A percentile compares a stretch with the other conserved stretches of the same genome.
These are phyloP conservation scores for Lentinula guzmanii DNA, from an alignment of 768 basidiomycete genomes.

Conservation along the genomic window DNA sequence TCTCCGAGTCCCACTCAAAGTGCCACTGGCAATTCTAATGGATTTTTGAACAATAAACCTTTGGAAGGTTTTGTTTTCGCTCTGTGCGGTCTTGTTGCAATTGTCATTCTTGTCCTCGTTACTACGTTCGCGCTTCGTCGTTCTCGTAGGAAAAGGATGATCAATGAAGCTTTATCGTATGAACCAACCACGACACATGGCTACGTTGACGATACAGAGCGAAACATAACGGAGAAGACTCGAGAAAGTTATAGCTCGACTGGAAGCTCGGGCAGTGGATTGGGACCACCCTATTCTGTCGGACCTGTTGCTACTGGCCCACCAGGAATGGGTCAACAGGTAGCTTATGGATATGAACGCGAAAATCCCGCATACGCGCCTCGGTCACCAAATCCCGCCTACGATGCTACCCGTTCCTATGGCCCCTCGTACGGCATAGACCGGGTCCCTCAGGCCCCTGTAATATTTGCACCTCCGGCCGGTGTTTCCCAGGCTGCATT, in stretches of 20 bases:
- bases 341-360: neutral
- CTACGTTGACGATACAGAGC: slow-evolving; percentile 20
- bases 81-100: slow-evolving; percentile 39
- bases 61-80: slow-evolving; percentile 56
- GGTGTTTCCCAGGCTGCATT: neutral
- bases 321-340: neutral
- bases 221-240: slow-evolving; percentile 18
- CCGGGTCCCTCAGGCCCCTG: neutral
- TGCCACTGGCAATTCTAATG: slow-evolving; percentile 11
- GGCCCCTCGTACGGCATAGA: neutral
- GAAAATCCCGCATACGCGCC: neutral
- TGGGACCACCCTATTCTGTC: neutral
- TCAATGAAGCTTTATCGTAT: slow-evolving; percentile 45
- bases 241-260: slow-evolving; percentile 19
- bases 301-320: neutral
- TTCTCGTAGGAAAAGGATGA: slow-evolving; percentile 33
- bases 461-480: neutral
- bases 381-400: neutral
- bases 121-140: slow-evolving; percentile 45
- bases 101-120: slow-evolving; percentile 38
- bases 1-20: slow-evolving; percentile 14
- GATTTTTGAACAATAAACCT: slow-evolving; percentile 63
- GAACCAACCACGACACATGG: slow-evolving; percentile 30
- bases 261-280: neutral
- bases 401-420: slow-evolving; percentile 3